phyloP scores from a whole-genome alignment of 148 eudicot genomes.

The Dianthus caryophyllus region DNA sequence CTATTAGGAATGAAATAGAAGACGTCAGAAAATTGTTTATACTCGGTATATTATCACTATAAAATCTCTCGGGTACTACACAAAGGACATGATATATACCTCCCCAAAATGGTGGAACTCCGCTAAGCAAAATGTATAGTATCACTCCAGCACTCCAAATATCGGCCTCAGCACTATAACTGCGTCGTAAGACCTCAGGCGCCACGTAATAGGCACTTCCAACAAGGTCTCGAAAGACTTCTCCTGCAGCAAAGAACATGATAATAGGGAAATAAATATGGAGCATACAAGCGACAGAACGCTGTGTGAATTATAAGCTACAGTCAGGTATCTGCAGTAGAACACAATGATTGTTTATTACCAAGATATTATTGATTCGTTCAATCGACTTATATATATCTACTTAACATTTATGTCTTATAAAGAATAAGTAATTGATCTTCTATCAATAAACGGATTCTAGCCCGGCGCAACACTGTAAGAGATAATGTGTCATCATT shows the following conservation, averaged over 20 bases:
- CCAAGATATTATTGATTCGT: not conserved
- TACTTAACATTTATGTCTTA: not conserved
- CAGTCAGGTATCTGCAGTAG: not conserved
- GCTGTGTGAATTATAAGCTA: not conserved
- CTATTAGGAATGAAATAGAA: not conserved
- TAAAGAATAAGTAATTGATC: not conserved
- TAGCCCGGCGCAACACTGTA: not conserved
- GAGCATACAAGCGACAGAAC: not conserved
- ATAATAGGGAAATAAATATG: not conserved
- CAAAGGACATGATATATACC: constrained; percentile 35
- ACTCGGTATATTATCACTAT: not conserved
- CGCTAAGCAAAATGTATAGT: constrained; percentile 86
- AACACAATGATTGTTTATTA: not conserved
- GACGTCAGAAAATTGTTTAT: not conserved
- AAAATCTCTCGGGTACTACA: not conserved
- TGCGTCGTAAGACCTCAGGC: constrained; percentile 87
- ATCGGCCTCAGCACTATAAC: constrained; percentile 87
- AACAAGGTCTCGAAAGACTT: constrained; percentile 79
- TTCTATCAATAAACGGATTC: not conserved
- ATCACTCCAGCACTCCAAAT: constrained; percentile 99
- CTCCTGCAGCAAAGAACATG: constrained; percentile 45
- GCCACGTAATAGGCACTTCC: constrained; percentile 99
- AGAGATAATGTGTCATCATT: no score
- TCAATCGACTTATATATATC: not conserved
- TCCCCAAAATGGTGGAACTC: constrained; percentile 98